Evolutionary conservation across 371 early-diverging fungal species (phyloP), one percentile per base, ranked within the genome.

Genomic region (Dichotomocladium elegans): DNA sequence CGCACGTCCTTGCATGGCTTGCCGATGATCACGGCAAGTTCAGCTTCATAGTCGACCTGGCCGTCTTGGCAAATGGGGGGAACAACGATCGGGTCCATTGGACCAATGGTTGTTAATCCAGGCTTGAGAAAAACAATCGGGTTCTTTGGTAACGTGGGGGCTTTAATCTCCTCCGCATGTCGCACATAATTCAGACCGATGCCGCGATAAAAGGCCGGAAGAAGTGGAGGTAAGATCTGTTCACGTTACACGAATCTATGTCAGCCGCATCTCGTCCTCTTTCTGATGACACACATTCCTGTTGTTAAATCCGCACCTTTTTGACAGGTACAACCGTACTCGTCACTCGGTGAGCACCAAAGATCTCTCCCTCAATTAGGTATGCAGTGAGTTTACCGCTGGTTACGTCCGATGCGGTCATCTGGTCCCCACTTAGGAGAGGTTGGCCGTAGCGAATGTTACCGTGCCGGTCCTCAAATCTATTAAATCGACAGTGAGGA

Each of bases 121-220:
- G 80, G 79, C 42, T 85, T 85, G 47, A 74, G 76, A 53, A 85
- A 85, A 10, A 85, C 57, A 41, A 85, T 72, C 0, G 85, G 85
- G 45, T 63, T 60, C 41, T 66, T 55, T 10, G 85, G 82, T 24
- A 73, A 62, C 0, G 66, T 52, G n/a, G 33, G 21, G 51, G 69
- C 58, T 1, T 74, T 74, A 24, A 72, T 72, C 44, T 81, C 82
- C 8, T 55, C 63, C 1, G 85, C 85, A 57, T 85, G 85, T 26
- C 65, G 61, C 2, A 60, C 61, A 58, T 85, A 85, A 54, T 85
- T 85, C 21, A 85, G 61, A 1, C 85, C 85, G 33, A 85, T 80
- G 40, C 85, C 74, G 21, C 77, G 66, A 54, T 79, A 72, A 31
- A 68, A 55, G 4, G 57, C 44, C 12, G 61, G 60, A 5, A 58